Evolutionary conservation across 2,329 filamentous ascomycete genomes (phyloP).

Genomic region (Xylariaceae sp.): DNA sequence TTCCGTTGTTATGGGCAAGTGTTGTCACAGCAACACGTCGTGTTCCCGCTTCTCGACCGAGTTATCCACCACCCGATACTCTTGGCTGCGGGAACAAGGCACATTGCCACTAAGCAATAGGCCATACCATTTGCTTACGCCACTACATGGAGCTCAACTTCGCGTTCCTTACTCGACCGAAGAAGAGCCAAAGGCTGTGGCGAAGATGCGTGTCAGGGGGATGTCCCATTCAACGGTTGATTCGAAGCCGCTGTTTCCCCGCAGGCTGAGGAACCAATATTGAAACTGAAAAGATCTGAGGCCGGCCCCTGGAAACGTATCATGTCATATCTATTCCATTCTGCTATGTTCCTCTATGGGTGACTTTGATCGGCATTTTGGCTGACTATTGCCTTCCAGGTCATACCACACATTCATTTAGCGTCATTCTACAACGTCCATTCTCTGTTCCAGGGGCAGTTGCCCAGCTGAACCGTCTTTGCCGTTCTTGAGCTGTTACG

Average conservation of each 20-base stretch:
- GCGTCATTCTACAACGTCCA: neutral
- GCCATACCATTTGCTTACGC: conserved; percentile 28
- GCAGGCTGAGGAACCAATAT: conserved; percentile 44
- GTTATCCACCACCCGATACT: conserved; percentile 11
- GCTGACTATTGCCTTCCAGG: conserved; percentile 10
- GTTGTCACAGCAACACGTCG: conserved; percentile 26
- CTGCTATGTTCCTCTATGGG: neutral
- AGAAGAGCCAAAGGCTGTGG: conserved; percentile 56
- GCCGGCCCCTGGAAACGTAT: conserved; percentile 29
- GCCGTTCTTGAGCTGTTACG: conserved; percentile 1
- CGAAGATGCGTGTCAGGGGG: conserved; percentile 36
- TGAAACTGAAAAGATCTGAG: conserved; percentile 76
- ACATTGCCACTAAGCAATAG: conserved; percentile 14
- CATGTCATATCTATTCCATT: neutral
- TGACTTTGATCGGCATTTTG: neutral
- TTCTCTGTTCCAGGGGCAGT: conserved; percentile 4
- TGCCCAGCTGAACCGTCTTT: neutral
- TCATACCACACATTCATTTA: conserved; percentile 3
- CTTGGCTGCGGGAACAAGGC: conserved; percentile 12
- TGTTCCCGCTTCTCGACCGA: conserved; percentile 5
- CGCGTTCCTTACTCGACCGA: conserved; percentile 37
- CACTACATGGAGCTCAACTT: conserved; percentile 50
- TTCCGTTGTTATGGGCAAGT: conserved; percentile 23
- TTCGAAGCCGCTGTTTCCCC: conserved; percentile 47
- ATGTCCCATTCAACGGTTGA: conserved; percentile 16